Percentiles rank a stretch among this genome's conserved stretches.
These are phyloP conservation scores for Begonia peltatifolia DNA, from an alignment of 306 rosid species.

Conservation along the genomic window DNA sequence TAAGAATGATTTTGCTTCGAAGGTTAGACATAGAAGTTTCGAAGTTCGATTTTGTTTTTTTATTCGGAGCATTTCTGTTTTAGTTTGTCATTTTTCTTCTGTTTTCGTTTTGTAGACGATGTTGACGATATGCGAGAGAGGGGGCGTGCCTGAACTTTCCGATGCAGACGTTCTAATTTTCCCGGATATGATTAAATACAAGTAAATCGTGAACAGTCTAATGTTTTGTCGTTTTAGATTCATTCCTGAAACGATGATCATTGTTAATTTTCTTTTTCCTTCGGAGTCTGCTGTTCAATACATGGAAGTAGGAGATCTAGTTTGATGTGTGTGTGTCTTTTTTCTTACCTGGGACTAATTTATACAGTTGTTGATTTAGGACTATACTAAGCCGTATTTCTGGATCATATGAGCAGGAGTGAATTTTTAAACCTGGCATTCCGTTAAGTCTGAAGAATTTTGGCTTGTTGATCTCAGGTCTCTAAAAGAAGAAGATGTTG, in stretches of 20 bases:
- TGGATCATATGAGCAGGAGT: no score
- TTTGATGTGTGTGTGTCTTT: no score
- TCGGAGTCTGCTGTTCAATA: background rate
- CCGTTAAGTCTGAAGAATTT: background rate
- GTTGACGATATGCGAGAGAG: slow-evolving; percentile 63
- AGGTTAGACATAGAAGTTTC: background rate
- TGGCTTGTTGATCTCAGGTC: slow-evolving; percentile 31
- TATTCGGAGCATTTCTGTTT: background rate
- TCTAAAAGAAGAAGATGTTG: slow-evolving; percentile 59
- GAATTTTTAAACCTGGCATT: no score
- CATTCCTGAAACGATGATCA: background rate
- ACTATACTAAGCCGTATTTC: no score
- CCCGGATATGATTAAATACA: slow-evolving; percentile 77
- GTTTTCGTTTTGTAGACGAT: slow-evolving; percentile 33
- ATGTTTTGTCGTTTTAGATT: background rate
- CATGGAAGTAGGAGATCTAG: no score
- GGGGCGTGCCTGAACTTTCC: slow-evolving; percentile 35
- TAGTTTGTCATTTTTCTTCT: slow-evolving; percentile 1
- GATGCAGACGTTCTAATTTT: slow-evolving; percentile 74
- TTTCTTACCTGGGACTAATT: no score
- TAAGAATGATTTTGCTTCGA: slow-evolving; percentile 24
- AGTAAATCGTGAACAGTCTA: slow-evolving; percentile 17
- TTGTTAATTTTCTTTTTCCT: background rate
- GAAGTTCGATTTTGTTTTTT: background rate
- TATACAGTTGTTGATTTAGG: no score